A percentile compares a stretch with the other conserved stretches of the same genome.
Evolutionary conservation across 2,329 filamentous ascomycete species (phyloP).

Genomic region (Alternaria viburni): DNA sequence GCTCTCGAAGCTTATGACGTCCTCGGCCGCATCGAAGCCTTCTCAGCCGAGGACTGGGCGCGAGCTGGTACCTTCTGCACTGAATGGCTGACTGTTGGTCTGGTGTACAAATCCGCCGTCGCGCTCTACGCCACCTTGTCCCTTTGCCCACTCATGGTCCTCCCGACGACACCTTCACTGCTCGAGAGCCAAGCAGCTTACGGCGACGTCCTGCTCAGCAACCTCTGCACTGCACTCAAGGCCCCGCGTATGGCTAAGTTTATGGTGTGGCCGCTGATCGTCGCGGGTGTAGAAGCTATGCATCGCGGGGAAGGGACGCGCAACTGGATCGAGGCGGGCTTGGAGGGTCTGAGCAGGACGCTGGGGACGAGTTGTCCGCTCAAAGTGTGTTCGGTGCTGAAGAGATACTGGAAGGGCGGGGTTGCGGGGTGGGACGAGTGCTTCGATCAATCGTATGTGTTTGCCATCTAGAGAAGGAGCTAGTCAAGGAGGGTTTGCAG

Average conservation of each 20-base stretch:
- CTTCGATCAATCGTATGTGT: constrained; percentile 34
- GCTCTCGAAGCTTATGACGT: constrained; percentile 27
- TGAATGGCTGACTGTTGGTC: constrained; percentile 34
- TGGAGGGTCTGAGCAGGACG: constrained; percentile 22
- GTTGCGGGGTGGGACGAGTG: constrained; percentile 38
- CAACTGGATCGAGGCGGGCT: constrained; percentile 26
- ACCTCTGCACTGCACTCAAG: constrained; percentile 13
- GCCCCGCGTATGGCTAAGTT: constrained; percentile 18
- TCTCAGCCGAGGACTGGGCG: constrained; percentile 35
- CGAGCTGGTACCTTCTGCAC: constrained; percentile 25
- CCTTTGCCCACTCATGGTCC: constrained; percentile 26
- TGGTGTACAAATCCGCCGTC: constrained; percentile 30
- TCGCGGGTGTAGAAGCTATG: constrained; percentile 36
- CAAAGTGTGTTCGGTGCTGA: constrained; percentile 28
- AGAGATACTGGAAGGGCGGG: constrained; percentile 31
- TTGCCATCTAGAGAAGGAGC: constrained; percentile 24
- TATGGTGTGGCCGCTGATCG: constrained; percentile 32
- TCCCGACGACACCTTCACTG: constrained; percentile 26
- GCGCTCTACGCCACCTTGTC: constrained; percentile 39
- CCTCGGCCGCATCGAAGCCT: constrained; percentile 27
- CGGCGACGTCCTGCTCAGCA: constrained; percentile 16
- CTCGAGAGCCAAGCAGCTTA: constrained; percentile 20
- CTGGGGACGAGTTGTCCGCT: constrained; percentile 31
- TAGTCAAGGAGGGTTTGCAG: background rate
- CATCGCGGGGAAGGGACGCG: constrained; percentile 21